phyloP scores from a whole-genome alignment of 306 rosid species.

The Mucuna pruriens region DNA sequence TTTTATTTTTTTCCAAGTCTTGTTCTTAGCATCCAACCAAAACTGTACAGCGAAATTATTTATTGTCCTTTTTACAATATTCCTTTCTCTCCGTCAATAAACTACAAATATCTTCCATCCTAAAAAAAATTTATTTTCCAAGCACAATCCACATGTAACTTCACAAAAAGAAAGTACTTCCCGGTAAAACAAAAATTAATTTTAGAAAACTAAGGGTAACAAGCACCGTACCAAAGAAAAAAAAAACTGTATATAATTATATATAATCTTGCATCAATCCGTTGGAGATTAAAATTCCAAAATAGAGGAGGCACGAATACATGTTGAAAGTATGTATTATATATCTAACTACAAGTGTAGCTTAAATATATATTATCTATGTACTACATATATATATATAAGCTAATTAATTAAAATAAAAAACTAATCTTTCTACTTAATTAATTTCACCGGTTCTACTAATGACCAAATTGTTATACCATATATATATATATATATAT shows the following conservation, averaged over 20 bases:
- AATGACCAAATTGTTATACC: not conserved
- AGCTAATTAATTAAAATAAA: conserved; percentile 15
- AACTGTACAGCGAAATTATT: conserved; percentile 41
- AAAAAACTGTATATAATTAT: conserved; percentile 22
- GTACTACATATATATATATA: conserved; percentile 1
- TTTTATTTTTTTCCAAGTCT: conserved; percentile 40
- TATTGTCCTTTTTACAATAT: conserved; percentile 39
- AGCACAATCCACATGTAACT: too few relatives aligned
- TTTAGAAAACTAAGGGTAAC: not conserved
- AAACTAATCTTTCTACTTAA: conserved; percentile 18
- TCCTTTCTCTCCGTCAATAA: not conserved
- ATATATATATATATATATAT: too few relatives aligned
- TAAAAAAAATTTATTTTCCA: conserved; percentile 33
- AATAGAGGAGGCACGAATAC: conserved; percentile 31
- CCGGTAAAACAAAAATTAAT: not conserved
- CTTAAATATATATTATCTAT: conserved; percentile 23
- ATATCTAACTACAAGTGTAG: conserved; percentile 39
- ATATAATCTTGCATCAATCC: conserved; percentile 5
- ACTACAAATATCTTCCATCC: conserved; percentile 21
- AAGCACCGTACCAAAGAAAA: not conserved
- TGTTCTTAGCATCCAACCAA: conserved; percentile 44
- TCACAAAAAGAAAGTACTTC: not conserved
- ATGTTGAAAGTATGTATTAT: conserved; percentile 11
- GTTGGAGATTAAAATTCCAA: conserved; percentile 34
- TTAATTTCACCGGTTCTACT: not conserved